Evolutionary conservation across 2,329 filamentous ascomycete species (phyloP).

Genomic region (Hortaea werneckii): DNA sequence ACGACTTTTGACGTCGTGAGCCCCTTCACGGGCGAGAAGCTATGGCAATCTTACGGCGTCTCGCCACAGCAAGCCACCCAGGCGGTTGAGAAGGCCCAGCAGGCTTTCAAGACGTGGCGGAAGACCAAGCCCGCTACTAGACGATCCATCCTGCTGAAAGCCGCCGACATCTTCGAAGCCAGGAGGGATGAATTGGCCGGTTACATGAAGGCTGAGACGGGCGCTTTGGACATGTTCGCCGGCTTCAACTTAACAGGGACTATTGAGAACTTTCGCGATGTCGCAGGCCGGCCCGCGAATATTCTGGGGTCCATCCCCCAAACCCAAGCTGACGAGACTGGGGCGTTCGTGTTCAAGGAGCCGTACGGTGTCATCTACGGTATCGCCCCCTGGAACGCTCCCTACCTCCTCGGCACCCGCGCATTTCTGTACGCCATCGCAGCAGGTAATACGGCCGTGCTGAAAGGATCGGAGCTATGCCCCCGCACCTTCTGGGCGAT

Average conservation of each 20-base stretch:
- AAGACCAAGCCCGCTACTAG: conserved; percentile 50
- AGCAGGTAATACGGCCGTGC: conserved; percentile 63
- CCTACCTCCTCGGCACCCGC: conserved; percentile 39
- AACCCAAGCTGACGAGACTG: conserved; percentile 39
- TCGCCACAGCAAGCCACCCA: conserved; percentile 46
- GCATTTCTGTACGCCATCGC: conserved; percentile 51
- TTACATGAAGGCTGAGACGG: conserved; percentile 53
- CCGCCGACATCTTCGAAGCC: conserved; percentile 52
- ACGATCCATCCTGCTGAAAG: conserved; percentile 60
- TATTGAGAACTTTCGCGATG: conserved; percentile 40
- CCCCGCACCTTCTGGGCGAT: conserved; percentile 56
- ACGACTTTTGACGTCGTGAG: conserved; percentile 47
- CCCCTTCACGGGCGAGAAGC: conserved; percentile 43
- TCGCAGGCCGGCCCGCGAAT: conserved; percentile 40
- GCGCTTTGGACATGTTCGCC: conserved; percentile 32
- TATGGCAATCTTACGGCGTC: conserved; percentile 47
- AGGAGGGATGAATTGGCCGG: conserved; percentile 50
- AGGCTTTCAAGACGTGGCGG: conserved; percentile 60
- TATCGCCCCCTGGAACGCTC: conserved; percentile 71
- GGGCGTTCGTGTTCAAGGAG: conserved; percentile 60
- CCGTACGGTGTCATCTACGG: conserved; percentile 70
- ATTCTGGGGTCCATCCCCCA: conserved; percentile 42
- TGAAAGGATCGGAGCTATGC: conserved; percentile 61
- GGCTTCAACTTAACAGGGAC: conserved; percentile 32
- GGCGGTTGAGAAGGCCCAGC: conserved; percentile 51